A percentile compares a stretch with the other conserved stretches of the same genome.
Conservation (phyloP, 768 basidiomycete genomes). For the Leccinum olivaceopallidum region DNA sequence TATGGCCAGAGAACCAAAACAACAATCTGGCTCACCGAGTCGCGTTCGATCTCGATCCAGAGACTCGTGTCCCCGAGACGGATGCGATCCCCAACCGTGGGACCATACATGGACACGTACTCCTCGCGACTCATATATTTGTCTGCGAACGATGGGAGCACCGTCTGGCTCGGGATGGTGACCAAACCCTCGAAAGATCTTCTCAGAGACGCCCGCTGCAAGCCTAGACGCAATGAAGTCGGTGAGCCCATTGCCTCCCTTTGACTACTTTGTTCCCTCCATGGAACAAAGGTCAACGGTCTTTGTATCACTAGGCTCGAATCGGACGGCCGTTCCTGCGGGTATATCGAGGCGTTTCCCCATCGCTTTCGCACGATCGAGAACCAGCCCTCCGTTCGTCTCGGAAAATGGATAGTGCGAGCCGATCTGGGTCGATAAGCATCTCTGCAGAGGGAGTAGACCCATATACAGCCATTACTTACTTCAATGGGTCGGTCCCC, state of each 20-base stretch:
- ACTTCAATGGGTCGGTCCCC: conserved; percentile 95
- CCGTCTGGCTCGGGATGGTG: conserved; percentile 68
- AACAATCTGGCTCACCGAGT: conserved; percentile 49
- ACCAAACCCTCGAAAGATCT: conserved; percentile 53
- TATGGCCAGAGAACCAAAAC: not conserved
- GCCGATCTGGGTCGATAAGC: conserved; percentile 58
- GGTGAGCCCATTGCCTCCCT: conserved; percentile 75
- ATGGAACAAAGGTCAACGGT: conserved; percentile 76
- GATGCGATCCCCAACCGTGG: conserved; percentile 88
- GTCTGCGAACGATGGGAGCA: conserved; percentile 48
- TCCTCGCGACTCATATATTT: conserved; percentile 64
- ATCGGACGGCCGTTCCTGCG: conserved; percentile 93
- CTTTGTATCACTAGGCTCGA: conserved; percentile 91
- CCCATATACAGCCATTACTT: conserved; percentile 17
- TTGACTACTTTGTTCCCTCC: conserved; percentile 66
- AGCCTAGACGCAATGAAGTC: conserved; percentile 46
- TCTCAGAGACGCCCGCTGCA: conserved; percentile 36
- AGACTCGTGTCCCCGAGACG: conserved; percentile 86
- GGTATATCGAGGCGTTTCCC: conserved; percentile 90
- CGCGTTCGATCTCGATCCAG: conserved; percentile 92
- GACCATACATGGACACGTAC: conserved; percentile 95
- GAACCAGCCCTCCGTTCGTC: conserved; percentile 76
- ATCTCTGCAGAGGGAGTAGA: not conserved
- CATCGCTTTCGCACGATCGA: conserved; percentile 81
- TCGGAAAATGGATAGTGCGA: conserved; percentile 96